Evolutionary conservation across 331 rosid species (phyloP).

Genomic region (Quercus phellos): DNA sequence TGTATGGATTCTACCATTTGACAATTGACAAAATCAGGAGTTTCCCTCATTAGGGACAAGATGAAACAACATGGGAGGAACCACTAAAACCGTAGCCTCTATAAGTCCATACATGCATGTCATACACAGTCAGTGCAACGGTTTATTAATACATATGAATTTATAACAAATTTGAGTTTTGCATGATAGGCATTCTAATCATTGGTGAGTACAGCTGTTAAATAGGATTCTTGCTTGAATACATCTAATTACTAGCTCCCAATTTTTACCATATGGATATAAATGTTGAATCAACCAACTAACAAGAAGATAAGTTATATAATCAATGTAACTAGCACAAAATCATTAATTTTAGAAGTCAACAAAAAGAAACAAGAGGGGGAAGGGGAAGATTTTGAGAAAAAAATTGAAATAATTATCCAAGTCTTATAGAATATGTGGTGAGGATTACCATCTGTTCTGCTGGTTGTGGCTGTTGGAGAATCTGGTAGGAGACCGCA

Average conservation of each 20-base stretch:
- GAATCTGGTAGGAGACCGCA: constrained; percentile 85
- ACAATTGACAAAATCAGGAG: neutral
- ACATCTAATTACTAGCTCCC: neutral
- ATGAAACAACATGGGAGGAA: neutral
- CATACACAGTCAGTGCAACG: neutral
- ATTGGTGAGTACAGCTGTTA: neutral
- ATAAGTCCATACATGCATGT: neutral
- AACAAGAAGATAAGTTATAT: neutral
- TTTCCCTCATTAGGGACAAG: neutral
- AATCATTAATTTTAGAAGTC: neutral
- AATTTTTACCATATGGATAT: neutral
- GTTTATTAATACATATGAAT: neutral
- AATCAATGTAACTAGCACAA: neutral
- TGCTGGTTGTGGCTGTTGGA: constrained; percentile 82
- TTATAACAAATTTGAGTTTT: neutral
- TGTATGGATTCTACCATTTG: neutral
- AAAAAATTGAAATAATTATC: neutral
- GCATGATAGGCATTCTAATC: neutral
- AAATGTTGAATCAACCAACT: neutral
- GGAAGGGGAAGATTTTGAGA: constrained; percentile 1
- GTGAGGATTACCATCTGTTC: constrained; percentile 64
- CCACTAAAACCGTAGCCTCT: neutral
- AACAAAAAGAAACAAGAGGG: constrained; percentile 10
- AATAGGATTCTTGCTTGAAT: neutral
- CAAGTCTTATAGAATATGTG: constrained; percentile 19